Evolutionary conservation across 768 basidiomycete species (phyloP), one percentile per base, ranked within the genome.

Genomic region (Epithele typhae): DNA sequence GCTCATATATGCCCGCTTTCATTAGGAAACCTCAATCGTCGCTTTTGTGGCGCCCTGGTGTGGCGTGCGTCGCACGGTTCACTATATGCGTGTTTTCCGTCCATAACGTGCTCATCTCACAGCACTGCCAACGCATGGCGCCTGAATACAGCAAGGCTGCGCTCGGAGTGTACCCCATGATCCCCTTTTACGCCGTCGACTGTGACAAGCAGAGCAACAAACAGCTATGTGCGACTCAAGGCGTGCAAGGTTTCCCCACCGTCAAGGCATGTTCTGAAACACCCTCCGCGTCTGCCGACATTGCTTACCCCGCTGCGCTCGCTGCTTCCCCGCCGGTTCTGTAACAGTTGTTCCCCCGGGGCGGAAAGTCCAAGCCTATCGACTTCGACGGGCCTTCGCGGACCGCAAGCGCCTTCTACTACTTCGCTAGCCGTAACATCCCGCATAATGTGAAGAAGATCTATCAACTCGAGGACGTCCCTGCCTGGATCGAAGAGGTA

Each of bases 41-140:
- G 93, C 91, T 1, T 96, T 94, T 60, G 86, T 93, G 11, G 93
- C 93, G n/a, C 88, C 92, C 3, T 95, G 92, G 93, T 92, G 88
- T 59, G 88, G 87, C 54, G 87, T 89, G 64, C 62, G 85, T 69
- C 22, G 43, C 15, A 14, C 1, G 25, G 4, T 14, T 18, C n/a
- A n/a, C n/a, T n/a, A n/a, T n/a, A n/a, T n/a, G n/a, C 21, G 5
- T n/a, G 14, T 41, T 25, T 9, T 11, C n/a, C n/a, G n/a, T n/a
- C n/a, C n/a, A n/a, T n/a, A n/a, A n/a, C n/a, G n/a, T 7, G 27
- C 27, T 30, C 7, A 30, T 30, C 27, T 7, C 14, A 34, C 60
- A 90, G 83, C 88, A 96, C 59, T 96, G 93, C 62, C 81, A 93
- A 69, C 70, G 70, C 27, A 78, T 95, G 73, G 88, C 74, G 5